Base-by-base conservation (phyloP, 2,329 filamentous ascomycete genomes). In the Epichloe festucae region DNA sequence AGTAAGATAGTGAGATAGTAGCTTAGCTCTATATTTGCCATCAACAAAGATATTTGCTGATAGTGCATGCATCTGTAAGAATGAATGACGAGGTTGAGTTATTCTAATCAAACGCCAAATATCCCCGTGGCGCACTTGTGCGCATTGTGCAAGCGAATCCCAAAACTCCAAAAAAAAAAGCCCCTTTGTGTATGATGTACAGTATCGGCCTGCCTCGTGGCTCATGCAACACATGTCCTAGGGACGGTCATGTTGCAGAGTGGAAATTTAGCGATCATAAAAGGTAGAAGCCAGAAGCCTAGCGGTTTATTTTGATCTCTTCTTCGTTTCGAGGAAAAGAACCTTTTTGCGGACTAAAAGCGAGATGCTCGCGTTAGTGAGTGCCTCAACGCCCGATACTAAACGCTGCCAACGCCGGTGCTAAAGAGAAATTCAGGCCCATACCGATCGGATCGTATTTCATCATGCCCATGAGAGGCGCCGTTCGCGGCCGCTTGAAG, bases 381-480 rank as follows among this genome's bases (percentile, higher is more conserved):
- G 21, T 41, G 21, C 10, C 15, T 41, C 46, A 6, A 31, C 3
- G 17, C 6, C 34, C 19, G 17, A 35, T 21, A n/a, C 11, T 3
- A 4, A 47, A n/a, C n/a, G 31, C 11, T 34, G 31, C n/a, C 21
- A 15, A 40, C 21, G 21, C 14, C 23, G 36, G 17, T 3, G 11
- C 12, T 34, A n/a, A 21, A 21, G n/a, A 17, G 17, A 11, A 0
- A 17, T 14, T 1, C 17, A 23, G 17, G 15, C 34, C n/a, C 66
- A 58, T 81, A 95, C 88, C 85, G 58, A 98, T 90, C 42, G 93
- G 93, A 67, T 98, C 93, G 71, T 98, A 98, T 76, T 98, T 98
- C 62, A 98, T 75, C 89, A 98, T 93, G 73, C 89, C 94, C 71
- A 98, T 79, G 52, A 94, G 90, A 44, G 85, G 77, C 56, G 89